phyloP scores from a whole-genome alignment of 495 filamentous ascomycete species.

The Coniosporium apollinis region DNA sequence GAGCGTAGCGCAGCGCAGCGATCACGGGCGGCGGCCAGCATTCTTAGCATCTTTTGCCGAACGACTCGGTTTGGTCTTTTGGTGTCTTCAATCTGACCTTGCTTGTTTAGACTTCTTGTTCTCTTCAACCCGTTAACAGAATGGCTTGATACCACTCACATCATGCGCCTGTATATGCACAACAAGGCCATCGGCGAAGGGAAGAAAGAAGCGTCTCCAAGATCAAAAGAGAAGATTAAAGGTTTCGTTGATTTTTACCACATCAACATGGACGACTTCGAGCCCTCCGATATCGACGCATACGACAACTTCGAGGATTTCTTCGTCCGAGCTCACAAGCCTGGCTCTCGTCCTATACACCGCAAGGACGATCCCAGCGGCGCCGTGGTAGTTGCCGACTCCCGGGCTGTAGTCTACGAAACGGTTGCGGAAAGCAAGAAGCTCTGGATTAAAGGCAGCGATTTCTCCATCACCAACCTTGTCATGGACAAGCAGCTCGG shows the following conservation, averaged over 20 bases:
- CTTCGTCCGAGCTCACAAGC: slow-evolving; percentile 27
- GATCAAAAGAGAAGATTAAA: slow-evolving; percentile 16
- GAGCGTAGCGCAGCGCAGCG: too few species aligned
- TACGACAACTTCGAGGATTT: slow-evolving; percentile 27
- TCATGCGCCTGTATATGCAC: too few species aligned
- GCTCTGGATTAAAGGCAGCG: slow-evolving; percentile 30
- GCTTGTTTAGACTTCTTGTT: too few species aligned
- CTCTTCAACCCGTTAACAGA: too few species aligned
- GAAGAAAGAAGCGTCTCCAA: too few species aligned
- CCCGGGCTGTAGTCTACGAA: slow-evolving; percentile 22
- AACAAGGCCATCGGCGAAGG: too few species aligned
- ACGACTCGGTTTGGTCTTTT: too few species aligned
- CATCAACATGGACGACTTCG: slow-evolving; percentile 25
- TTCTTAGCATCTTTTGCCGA: too few species aligned
- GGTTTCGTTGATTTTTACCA: slow-evolving; percentile 23
- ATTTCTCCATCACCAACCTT: slow-evolving; percentile 27
- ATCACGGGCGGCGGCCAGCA: too few species aligned
- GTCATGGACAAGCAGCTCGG: slow-evolving; percentile 22
- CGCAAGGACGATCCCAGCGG: slow-evolving; percentile 18
- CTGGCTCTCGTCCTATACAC: slow-evolving; percentile 22
- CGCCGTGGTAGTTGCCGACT: slow-evolving; percentile 27
- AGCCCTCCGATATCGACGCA: slow-evolving; percentile 17
- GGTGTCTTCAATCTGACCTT: too few species aligned
- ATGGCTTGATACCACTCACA: too few species aligned
- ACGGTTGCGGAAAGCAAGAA: slow-evolving; percentile 23